These are phyloP conservation scores for Citrus medica DNA, from an alignment of 345 rosid genomes.

Conservation along the genomic window DNA sequence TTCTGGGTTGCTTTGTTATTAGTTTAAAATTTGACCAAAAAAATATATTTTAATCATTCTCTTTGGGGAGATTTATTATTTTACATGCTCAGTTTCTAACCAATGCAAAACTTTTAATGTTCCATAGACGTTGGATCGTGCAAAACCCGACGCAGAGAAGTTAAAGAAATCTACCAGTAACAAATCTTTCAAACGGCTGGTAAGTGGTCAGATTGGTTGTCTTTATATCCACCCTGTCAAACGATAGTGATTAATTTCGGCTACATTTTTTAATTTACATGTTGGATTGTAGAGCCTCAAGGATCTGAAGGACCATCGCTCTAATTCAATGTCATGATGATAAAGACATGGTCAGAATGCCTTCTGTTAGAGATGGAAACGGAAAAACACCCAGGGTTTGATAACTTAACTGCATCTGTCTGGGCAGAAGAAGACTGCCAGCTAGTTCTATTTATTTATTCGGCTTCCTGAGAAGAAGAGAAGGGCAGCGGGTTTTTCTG, in stretches of 20 bases:
- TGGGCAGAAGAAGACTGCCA: background rate
- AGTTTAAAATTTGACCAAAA: background rate
- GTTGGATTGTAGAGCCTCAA: constrained; percentile 37
- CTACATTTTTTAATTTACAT: background rate
- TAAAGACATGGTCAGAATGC: constrained; percentile 10
- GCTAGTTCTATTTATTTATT: background rate
- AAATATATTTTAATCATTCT: background rate
- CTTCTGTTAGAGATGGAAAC: background rate
- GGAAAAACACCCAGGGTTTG: background rate
- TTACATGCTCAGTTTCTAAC: background rate
- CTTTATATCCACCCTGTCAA: background rate
- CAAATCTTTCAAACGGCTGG: constrained; percentile 67
- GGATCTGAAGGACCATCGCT: constrained; percentile 44
- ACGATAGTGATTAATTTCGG: background rate
- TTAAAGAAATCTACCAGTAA: constrained; percentile 32
- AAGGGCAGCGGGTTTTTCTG: background rate
- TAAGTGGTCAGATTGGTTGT: constrained; percentile 23
- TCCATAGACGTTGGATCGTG: constrained; percentile 56
- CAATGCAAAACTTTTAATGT: background rate
- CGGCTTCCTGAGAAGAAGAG: too few species aligned
- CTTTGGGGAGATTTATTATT: background rate
- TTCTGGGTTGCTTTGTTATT: background rate
- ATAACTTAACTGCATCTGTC: background rate
- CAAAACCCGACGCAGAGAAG: constrained; percentile 55
- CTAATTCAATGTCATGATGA: constrained; percentile 35